phyloP scores from a whole-genome alignment of 495 filamentous ascomycete species.

The Filosporella fistucella region DNA sequence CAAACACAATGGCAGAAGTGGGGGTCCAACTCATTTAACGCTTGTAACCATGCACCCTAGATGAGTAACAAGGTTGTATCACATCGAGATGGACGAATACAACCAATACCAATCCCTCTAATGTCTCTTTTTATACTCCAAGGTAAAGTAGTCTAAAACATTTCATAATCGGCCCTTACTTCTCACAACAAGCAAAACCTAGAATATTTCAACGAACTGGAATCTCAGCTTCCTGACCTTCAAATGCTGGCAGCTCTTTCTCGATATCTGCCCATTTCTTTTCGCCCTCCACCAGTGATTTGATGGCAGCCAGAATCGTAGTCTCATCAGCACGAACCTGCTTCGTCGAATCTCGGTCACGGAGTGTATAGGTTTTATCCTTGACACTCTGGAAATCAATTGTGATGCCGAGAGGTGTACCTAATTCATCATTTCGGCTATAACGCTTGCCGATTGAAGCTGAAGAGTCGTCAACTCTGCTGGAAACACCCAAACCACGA shows the following conservation, averaged over 20 bases:
- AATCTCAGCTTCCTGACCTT: slow-evolving; percentile 44
- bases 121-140: too few relatives aligned
- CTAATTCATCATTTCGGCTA: slow-evolving; percentile 69
- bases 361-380: slow-evolving; percentile 65
- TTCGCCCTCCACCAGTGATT: slow-evolving; percentile 47
- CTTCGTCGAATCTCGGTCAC: slow-evolving; percentile 67
- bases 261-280: slow-evolving; percentile 60
- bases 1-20: too few relatives aligned
- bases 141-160: too few relatives aligned
- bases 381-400: slow-evolving; percentile 73
- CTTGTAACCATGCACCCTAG: too few relatives aligned
- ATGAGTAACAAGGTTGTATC: too few relatives aligned
- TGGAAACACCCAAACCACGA: slow-evolving; percentile 54
- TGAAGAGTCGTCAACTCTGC: slow-evolving; percentile 60
- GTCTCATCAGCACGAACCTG: slow-evolving; percentile 65
- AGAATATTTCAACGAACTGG: slow-evolving; percentile 8
- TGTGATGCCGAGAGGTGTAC: slow-evolving; percentile 66
- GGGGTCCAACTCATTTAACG: too few relatives aligned
- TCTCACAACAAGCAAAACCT: background rate
- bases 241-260: slow-evolving; percentile 55
- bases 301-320: slow-evolving; percentile 59
- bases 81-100: too few relatives aligned
- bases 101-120: too few relatives aligned
- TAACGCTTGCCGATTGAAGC: slow-evolving; percentile 74
- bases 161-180: too few relatives aligned